Conservation (phyloP, 148 eudicot genomes). For the Chenopodium album region DNA sequence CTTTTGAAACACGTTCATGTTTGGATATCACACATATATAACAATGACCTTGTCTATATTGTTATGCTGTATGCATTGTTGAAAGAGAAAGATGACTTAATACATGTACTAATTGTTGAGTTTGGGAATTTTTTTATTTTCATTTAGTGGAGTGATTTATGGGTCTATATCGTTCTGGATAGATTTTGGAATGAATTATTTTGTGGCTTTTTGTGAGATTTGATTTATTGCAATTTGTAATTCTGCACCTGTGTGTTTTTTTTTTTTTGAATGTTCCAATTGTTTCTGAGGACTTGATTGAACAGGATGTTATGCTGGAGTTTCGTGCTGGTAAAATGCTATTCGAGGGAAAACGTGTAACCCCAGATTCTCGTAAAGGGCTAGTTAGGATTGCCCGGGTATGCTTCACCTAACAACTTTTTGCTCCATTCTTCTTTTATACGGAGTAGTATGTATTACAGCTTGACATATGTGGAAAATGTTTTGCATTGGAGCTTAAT, state of each 20-base stretch:
- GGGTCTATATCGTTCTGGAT: background rate
- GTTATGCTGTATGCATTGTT: background rate
- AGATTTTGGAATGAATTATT: background rate
- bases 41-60: background rate
- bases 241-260: background rate
- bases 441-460: background rate
- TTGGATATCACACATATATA: background rate
- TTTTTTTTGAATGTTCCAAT: background rate
- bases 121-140: no score
- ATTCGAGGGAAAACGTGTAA: conserved; percentile 75
- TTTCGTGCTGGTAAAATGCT: conserved; percentile 97
- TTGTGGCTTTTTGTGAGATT: background rate
- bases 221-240: background rate
- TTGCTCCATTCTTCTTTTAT: background rate
- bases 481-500: background rate
- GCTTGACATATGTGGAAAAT: background rate
- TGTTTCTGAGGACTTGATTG: conserved; percentile 1
- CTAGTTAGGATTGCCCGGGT: conserved; percentile 84
- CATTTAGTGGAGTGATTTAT: background rate
- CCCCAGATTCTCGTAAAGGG: conserved; percentile 94
- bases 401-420: conserved; percentile 16
- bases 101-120: background rate
- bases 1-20: background rate
- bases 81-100: background rate
- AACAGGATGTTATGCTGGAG: conserved; percentile 67